Percentiles rank a stretch among this genome's conserved stretches.
phyloP scores from a whole-genome alignment of 2,329 filamentous ascomycete genomes.

The Aspergillus sclerotialis region DNA sequence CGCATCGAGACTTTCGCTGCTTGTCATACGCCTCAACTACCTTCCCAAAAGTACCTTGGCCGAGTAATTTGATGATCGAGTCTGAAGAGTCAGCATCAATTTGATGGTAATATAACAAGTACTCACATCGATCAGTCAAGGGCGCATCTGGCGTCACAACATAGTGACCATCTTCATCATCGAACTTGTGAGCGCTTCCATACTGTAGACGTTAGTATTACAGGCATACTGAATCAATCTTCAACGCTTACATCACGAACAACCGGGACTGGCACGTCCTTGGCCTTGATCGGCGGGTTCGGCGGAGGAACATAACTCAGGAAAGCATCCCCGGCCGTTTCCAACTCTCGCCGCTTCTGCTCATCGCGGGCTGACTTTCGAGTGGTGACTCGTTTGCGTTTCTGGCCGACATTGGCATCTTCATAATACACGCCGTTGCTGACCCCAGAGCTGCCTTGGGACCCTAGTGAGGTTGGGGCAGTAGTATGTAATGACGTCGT shows the following conservation, averaged over 20 bases:
- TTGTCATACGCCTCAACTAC: constrained; percentile 88
- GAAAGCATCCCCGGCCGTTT: constrained; percentile 63
- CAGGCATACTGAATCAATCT: constrained; percentile 4
- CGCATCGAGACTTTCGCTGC: constrained; percentile 70
- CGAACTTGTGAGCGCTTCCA: constrained; percentile 60
- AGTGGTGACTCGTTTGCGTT: constrained; percentile 72
- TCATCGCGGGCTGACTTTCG: constrained; percentile 76
- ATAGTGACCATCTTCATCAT: constrained; percentile 96
- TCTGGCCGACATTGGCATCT: constrained; percentile 68
- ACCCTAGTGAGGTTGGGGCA: constrained; percentile 78
- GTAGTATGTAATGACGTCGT: constrained; percentile 81
- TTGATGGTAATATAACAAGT: background rate
- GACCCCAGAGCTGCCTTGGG: constrained; percentile 46
- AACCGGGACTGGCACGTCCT: constrained; percentile 61
- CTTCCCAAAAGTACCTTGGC: constrained; percentile 97
- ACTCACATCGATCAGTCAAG: constrained; percentile 83
- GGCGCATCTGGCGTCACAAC: constrained; percentile 82
- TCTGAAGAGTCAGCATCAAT: constrained; percentile 48
- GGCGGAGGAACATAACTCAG: constrained; percentile 79
- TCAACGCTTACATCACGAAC: constrained; percentile 56
- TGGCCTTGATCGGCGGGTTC: constrained; percentile 82
- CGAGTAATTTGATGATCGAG: constrained; percentile 79
- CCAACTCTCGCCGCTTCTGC: constrained; percentile 68
- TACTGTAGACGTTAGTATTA: constrained; percentile 28
- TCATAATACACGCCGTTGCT: constrained; percentile 58